Evolutionary conservation across 768 basidiomycete species (phyloP), one percentile per base, ranked within the genome.

Genomic region (Strobilomyces echinocephalus): DNA sequence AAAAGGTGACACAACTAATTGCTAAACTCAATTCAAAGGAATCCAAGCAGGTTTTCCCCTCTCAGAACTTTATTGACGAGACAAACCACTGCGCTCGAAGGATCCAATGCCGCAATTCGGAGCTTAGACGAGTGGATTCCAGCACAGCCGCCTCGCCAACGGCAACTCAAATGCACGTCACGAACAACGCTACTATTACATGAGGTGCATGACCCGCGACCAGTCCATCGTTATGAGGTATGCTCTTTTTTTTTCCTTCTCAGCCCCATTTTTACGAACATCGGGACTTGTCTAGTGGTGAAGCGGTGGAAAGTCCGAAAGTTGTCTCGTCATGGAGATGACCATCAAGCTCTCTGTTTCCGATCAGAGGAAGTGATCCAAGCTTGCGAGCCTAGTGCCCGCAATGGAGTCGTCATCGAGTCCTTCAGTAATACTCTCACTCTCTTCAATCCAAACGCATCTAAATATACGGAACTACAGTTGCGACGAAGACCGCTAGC

Each of bases 401-500:
- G 89, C 94, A 18, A 87, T 92, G 21, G 91, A 97, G 76, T 97
- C 69, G 91, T 97, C 55, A 85, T 97, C 57, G 94, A 98, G 69
- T 77, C 91, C 1, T 98, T 98, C 66, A 95, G 95, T 15, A 88
- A 90, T 61, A 91, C 95, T 18, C 87, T 91, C 54, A 92, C 92
- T 1, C 81, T 92, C 51, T 87, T 91, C 74, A 97, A 97, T 65
- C 81, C 91, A 44, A 97, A 97, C 64, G 95, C 95, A 14, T 97
- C 97, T 30, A 94, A 95, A 69, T 99, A 99, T 69, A 97, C 94
- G 42, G 97, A 99, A 66, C 80, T 99, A 0, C 97, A 98, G 71
- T 98, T 97, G 74, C 49, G 94, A 97, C 33, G 86, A 89, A 20
- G 95, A 95, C 8, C 80, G 94, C 4, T 97, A n/a, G 81, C 91